These are phyloP conservation scores for Candida pseudoviswanathii DNA, from an alignment of 1,139 yeast species.

Conservation along the genomic window DNA sequence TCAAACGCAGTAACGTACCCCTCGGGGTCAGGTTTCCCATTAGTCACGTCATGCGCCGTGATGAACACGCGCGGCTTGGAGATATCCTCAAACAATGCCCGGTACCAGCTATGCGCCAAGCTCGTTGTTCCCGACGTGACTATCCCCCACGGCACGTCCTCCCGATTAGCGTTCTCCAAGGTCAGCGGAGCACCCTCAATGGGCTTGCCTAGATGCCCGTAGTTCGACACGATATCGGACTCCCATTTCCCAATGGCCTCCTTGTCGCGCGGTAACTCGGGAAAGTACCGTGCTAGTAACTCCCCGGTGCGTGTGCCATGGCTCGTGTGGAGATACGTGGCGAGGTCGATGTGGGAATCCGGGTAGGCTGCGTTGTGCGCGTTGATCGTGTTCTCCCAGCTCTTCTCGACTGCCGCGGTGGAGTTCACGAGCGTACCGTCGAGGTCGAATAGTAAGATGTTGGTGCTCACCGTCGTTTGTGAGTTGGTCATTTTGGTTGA, in stretches of 20 bases:
- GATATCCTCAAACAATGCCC: slow-evolving; percentile 14
- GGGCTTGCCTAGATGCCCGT: slow-evolving; percentile 21
- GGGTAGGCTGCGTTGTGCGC: slow-evolving; percentile 17
- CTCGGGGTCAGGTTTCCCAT: slow-evolving; percentile 20
- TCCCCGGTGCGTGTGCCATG: slow-evolving; percentile 24
- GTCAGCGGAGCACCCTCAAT: slow-evolving; percentile 18
- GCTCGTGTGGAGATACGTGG: slow-evolving; percentile 17
- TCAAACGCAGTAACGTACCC: slow-evolving; percentile 21
- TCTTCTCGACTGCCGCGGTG: slow-evolving; percentile 22
- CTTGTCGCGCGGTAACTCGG: slow-evolving; percentile 13
- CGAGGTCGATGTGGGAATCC: slow-evolving; percentile 14
- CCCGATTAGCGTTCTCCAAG: slow-evolving; percentile 15
- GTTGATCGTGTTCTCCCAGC: slow-evolving; percentile 20
- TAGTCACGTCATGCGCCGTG: slow-evolving; percentile 23
- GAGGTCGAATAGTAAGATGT: slow-evolving; percentile 20
- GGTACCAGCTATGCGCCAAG: slow-evolving; percentile 24
- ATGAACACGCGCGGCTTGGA: slow-evolving; percentile 20
- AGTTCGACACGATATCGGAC: slow-evolving; percentile 18
- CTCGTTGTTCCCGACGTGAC: slow-evolving; percentile 24
- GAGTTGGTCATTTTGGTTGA: slow-evolving; percentile 2
- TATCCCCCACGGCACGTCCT: slow-evolving; percentile 20
- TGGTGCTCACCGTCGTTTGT: slow-evolving; percentile 2
- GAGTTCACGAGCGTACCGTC: slow-evolving; percentile 27
- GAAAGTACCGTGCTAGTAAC: slow-evolving; percentile 18
- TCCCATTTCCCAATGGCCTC: slow-evolving; percentile 20